Evolutionary conservation across 257 asterid genomes (phyloP), one percentile per base, ranked within the genome.

Genomic region (Cynanchum wilfordii): DNA sequence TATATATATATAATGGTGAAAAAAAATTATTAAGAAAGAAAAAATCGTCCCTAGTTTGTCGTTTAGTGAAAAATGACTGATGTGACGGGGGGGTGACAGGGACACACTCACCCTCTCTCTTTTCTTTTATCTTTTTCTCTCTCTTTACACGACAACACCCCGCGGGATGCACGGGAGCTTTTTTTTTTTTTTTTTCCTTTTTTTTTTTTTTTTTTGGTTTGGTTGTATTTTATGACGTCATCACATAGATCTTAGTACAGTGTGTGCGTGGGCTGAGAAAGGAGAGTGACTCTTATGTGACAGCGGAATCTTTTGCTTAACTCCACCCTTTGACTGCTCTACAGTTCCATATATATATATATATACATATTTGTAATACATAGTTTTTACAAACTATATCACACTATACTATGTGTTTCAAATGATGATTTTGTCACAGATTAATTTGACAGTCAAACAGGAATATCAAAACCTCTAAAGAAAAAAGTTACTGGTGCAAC

Each of bases 91-190:
- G 68, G 79, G 24, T 77, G 81, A 80, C 16, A 51, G 19, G 20
- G 77, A 73, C 80, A 13, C 47, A 42, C 47, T 42, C 47, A 42
- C 7, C 40, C 3, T 50, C 55, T 50, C 7, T 15, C 13, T 12
- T 49, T 49, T 13, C 11, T 3, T 47, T 50, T 50, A 3, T 50
- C 5, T 12, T 4, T 50, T 2, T 55, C 63, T 22, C 63, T 29
- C 63, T n/a, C 63, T 36, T 3, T 40, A 4, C 63, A 50, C 17
- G 64, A 72, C 82, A 79, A 73, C 80, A 77, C 62, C 96, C 96
- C 93, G 91, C 96, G 93, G 80, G 83, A 22, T 66, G 79, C 82
- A 88, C 96, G 96, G 96, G 96, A 70, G 88, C 81, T 75, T 60
- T 80, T 44, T 51, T 7, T 24, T 1, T n/a, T 25, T 20, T 25